Evolutionary conservation across 371 early-diverging fungal species (phyloP).

Genomic region (Saksenaea vasiformis): DNA sequence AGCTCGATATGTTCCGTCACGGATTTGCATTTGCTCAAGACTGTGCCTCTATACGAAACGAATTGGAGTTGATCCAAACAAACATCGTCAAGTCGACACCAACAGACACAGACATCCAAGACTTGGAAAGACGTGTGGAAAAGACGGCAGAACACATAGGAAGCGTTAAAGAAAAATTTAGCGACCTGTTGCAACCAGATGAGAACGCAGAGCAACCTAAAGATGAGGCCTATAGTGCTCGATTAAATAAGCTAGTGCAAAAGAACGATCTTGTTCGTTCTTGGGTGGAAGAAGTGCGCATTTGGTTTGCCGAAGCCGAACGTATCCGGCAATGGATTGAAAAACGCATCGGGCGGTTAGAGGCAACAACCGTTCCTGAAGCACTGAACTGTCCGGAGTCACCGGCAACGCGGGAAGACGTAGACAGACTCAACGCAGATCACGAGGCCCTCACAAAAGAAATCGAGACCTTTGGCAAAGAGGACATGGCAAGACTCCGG

Average conservation of each 20-base stretch:
- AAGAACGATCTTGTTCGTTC: conserved; percentile 35
- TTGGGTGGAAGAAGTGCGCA: conserved; percentile 55
- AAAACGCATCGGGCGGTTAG: conserved; percentile 32
- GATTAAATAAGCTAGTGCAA: conserved; percentile 20
- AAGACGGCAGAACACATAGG: conserved; percentile 19
- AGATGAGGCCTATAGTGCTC: conserved; percentile 9
- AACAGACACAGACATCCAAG: conserved; percentile 35
- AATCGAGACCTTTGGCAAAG: conserved; percentile 40
- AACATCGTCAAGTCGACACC: conserved; percentile 48
- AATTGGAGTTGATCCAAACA: conserved; percentile 51
- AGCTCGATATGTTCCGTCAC: conserved; percentile 25
- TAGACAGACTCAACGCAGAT: conserved; percentile 26
- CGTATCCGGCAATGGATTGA: conserved; percentile 50
- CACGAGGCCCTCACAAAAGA: conserved; percentile 32
- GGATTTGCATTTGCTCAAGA: conserved; percentile 32
- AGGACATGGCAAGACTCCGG: conserved; percentile 53
- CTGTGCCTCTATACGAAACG: conserved; percentile 38
- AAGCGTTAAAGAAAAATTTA: conserved; percentile 12
- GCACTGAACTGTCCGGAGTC: conserved; percentile 24
- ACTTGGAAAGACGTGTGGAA: conserved; percentile 33
- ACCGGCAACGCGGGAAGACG: conserved; percentile 19
- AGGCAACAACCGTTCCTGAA: conserved; percentile 20
- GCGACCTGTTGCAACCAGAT: conserved; percentile 10
- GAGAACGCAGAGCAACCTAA: neutral
- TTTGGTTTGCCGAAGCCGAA: conserved; percentile 54